A percentile compares a stretch with the other conserved stretches of the same genome.
phyloP scores from a whole-genome alignment of 306 rosid species.

The Vigna mungo region DNA sequence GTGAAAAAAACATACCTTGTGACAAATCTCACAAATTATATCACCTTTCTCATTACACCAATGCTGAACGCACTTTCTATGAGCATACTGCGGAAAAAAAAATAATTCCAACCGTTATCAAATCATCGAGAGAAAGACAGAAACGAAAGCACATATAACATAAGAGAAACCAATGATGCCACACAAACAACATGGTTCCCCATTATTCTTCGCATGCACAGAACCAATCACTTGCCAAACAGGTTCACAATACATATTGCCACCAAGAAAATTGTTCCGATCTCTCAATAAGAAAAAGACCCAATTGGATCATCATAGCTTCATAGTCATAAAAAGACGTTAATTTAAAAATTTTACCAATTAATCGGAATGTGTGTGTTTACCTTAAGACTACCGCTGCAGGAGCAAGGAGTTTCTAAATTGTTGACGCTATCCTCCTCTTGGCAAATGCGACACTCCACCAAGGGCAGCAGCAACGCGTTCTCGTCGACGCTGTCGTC shows the following conservation, averaged over 20 bases:
- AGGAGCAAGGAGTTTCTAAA: conserved; percentile 81
- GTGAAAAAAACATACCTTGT: conserved; percentile 62
- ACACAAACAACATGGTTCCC: conserved; percentile 6
- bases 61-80: conserved; percentile 90
- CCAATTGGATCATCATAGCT: background rate
- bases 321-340: too few relatives aligned
- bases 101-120: background rate
- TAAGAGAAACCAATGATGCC: background rate
- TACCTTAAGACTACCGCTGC: conserved; percentile 91
- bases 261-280: background rate
- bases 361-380: background rate
- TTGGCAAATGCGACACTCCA: conserved; percentile 93
- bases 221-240: background rate
- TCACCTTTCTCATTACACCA: conserved; percentile 97
- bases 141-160: background rate
- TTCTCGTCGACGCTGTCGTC: conserved; percentile 50
- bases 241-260: background rate
- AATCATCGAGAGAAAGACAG: background rate
- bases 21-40: conserved; percentile 87
- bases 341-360: too few relatives aligned
- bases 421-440: conserved; percentile 72
- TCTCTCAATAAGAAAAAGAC: background rate
- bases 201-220: conserved; percentile 5
- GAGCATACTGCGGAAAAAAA: conserved; percentile 68
- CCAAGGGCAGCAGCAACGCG: conserved; percentile 65